Conservation (phyloP, 306 rosid species). For the Quercus cerris region DNA sequence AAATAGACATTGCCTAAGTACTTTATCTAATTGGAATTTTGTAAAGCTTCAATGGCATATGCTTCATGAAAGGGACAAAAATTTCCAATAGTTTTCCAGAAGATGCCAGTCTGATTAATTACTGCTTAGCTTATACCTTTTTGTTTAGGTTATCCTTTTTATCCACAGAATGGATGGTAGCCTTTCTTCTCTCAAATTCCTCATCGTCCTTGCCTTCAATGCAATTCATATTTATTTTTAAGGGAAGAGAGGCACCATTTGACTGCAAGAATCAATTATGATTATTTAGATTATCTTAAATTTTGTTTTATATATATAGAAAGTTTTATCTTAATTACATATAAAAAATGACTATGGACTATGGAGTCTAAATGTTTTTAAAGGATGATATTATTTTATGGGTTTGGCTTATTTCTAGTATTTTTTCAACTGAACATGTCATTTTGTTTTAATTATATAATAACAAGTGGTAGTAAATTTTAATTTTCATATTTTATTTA, state of each 20-base stretch:
- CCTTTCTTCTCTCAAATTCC: neutral
- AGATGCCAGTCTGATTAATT: neutral
- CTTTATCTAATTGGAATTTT: neutral
- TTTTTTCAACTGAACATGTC: too few relatives aligned
- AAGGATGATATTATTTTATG: too few relatives aligned
- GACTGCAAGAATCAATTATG: neutral
- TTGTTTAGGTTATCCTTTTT: neutral
- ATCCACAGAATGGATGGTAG: neutral
- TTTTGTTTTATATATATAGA: too few relatives aligned
- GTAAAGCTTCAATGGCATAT: constrained; percentile 4
- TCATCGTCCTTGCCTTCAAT: neutral
- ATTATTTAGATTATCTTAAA: too few relatives aligned
- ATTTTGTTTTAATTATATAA: too few relatives aligned
- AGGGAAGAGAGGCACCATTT: neutral
- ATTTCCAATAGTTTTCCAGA: neutral
- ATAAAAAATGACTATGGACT: too few relatives aligned
- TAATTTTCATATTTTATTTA: too few relatives aligned
- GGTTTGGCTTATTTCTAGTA: too few relatives aligned
- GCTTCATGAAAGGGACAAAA: neutral
- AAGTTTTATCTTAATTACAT: too few relatives aligned
- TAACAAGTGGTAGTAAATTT: too few relatives aligned
- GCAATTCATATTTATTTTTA: neutral
- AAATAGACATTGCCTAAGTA: neutral
- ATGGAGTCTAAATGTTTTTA: too few relatives aligned
- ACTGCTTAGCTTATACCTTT: too few relatives aligned